Evolutionary conservation across 306 rosid genomes (phyloP).

Genomic region (Fragaria iinumae): DNA sequence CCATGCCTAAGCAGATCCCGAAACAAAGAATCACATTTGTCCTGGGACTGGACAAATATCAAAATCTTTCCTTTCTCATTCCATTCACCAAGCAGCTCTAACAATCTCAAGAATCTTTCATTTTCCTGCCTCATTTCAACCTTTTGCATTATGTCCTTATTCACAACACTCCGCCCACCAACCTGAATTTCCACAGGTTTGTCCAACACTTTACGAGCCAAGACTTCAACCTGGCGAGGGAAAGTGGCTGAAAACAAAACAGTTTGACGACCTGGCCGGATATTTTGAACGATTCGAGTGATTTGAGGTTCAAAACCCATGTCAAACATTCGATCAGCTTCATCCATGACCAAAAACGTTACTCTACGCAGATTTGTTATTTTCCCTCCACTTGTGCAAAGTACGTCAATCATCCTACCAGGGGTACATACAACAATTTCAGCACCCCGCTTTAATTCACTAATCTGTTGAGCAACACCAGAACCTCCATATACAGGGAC

Average conservation of each 20-base stretch:
- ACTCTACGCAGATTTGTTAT: constrained; percentile 88
- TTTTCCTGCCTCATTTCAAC: constrained; percentile 87
- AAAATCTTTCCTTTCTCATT: constrained; percentile 86
- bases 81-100: constrained; percentile 91
- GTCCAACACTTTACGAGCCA: constrained; percentile 80
- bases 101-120: constrained; percentile 79
- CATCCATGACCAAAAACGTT: constrained; percentile 89
- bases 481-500: constrained; percentile 99
- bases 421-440: constrained; percentile 98
- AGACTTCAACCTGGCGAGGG: constrained; percentile 90
- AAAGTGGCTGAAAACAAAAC: constrained; percentile 93
- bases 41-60: constrained; percentile 92
- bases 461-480: constrained; percentile 98
- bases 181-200: constrained; percentile 90
- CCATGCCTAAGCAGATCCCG: constrained; percentile 75
- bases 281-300: constrained; percentile 88
- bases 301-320: constrained; percentile 99
- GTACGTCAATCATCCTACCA: constrained; percentile 95
- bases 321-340: constrained; percentile 98
- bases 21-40: constrained; percentile 82
- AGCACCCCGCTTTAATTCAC: constrained; percentile 91
- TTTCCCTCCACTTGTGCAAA: constrained; percentile 93
- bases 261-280: constrained; percentile 84
- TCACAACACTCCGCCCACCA: constrained; percentile 97
- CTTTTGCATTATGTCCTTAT: constrained; percentile 76